Conservation (phyloP, 345 rosid genomes). For the Gossypium rotundifolium region DNA sequence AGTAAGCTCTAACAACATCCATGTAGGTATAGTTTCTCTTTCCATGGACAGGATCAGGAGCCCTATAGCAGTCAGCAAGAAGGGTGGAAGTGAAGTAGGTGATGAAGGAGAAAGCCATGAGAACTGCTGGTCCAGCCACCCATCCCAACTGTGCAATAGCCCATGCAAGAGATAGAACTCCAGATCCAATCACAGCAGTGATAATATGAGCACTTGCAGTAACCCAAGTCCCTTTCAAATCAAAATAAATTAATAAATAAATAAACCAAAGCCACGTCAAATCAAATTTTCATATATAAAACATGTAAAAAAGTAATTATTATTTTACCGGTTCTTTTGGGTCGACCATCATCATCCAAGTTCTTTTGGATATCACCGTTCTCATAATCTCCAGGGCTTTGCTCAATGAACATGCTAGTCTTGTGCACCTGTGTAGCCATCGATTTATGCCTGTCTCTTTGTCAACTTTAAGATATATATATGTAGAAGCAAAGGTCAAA, state of each 20-base stretch:
- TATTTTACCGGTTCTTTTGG: constrained; percentile 52
- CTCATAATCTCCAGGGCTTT: constrained; percentile 26
- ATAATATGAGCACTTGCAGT: constrained; percentile 88
- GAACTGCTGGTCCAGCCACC: constrained; percentile 65
- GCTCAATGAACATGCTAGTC: constrained; percentile 36
- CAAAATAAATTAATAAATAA: background rate
- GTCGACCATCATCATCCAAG: constrained; percentile 70
- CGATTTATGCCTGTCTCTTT: background rate
- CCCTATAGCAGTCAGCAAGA: constrained; percentile 71
- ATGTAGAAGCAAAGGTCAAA: background rate
- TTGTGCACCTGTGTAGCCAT: constrained; percentile 32
- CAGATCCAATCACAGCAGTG: constrained; percentile 90
- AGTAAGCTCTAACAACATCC: constrained; percentile 69
- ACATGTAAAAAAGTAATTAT: background rate
- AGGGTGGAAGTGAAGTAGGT: constrained; percentile 80
- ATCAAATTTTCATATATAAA: background rate
- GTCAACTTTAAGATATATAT: background rate
- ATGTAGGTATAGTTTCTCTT: constrained; percentile 78
- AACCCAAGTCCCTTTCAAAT: constrained; percentile 58
- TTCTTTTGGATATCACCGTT: constrained; percentile 29
- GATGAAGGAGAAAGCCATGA: constrained; percentile 59
- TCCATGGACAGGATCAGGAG: constrained; percentile 71
- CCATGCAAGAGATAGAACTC: constrained; percentile 84
- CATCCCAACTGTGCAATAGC: constrained; percentile 84
- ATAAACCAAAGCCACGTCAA: background rate